phyloP scores from a whole-genome alignment of 1,284 basidiomycete genomes.

The Sanguinoderma infundibulare region DNA sequence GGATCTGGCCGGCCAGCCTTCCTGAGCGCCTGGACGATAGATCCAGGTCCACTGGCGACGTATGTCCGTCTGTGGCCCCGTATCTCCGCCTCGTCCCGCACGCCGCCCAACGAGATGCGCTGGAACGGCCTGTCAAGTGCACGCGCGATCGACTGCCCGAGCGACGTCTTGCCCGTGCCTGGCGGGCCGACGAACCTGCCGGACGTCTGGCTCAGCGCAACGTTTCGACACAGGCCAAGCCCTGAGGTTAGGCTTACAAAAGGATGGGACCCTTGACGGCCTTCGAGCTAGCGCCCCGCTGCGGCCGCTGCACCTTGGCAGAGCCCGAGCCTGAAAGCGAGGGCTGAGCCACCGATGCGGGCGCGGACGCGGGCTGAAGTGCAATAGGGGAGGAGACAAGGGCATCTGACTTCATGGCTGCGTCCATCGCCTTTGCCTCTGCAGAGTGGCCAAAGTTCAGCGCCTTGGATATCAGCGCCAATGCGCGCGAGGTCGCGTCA shows the following conservation, averaged over 20 bases:
- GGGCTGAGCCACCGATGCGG: neutral
- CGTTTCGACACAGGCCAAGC: neutral
- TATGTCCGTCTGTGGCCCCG: conserved; percentile 91
- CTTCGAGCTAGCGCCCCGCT: conserved; percentile 33
- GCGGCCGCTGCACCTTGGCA: neutral
- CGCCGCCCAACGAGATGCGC: conserved; percentile 90
- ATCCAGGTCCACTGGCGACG: conserved; percentile 84
- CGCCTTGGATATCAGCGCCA: conserved; percentile 22
- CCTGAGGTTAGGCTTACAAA: conserved; percentile 51
- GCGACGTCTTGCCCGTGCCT: conserved; percentile 84
- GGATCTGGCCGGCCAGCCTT: conserved; percentile 85
- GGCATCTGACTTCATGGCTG: neutral
- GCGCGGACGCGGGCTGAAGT: too few species aligned
- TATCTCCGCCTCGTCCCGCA: conserved; percentile 92
- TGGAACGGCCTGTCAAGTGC: conserved; percentile 88
- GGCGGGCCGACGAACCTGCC: conserved; percentile 80
- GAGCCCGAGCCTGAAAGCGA: neutral
- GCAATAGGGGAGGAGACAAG: neutral
- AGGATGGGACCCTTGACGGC: conserved; percentile 82
- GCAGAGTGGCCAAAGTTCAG: conserved; percentile 17
- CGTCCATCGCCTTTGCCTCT: conserved; percentile 9
- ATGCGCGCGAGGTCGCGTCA: conserved; percentile 22
- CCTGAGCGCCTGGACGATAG: conserved; percentile 87
- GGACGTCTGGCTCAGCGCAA: neutral
- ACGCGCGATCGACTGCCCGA: conserved; percentile 86